Base-by-base conservation (phyloP, 768 basidiomycete species). In the Phylloporus arenicola region DNA sequence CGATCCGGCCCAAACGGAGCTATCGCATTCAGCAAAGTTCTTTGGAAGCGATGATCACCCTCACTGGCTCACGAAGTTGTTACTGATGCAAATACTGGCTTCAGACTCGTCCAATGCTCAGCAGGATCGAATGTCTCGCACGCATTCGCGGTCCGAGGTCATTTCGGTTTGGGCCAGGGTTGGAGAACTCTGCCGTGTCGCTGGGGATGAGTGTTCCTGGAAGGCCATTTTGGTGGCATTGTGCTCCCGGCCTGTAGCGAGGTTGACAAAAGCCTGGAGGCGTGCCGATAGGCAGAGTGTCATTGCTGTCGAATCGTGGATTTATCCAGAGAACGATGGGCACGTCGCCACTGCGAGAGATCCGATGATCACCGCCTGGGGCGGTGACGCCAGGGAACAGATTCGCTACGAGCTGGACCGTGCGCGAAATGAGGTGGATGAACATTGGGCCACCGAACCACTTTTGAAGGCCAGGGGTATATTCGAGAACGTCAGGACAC, bases 131-230 rank as follows among this genome's bases (percentile, higher is more conserved):
- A 75, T 77, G 0, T 78, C 82, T 16, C 79, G 79, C 14, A 84
- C 84, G 3, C 85, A 88, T 61, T 77, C 83, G 5, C 76, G 89
- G 22, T 84, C 84, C 4, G 86, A 86, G 52, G 75, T 87, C 9
- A 81, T 92, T 38, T 76, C 80, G 0, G 74, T 78, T 0, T 92
- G 90, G 90, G 78, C 78, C 10, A 75, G 76, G 37, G 73, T 91
- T 2, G 90, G 82, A 1, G 90, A 92, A 59, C 64, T 84, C 24
- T 86, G 86, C 53, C 75, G 89, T 9, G 60, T 71, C n/a, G 72
- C 73, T 3, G 90, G 90, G 0, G 89, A 92, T 56, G 86, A 87
- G 60, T 86, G 83, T 52, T 81, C 87, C 13, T 92, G 86, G 86
- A 76, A 72, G 37, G 88, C 88, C 2, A 84, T 92, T 45, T 67